phyloP scores from a whole-genome alignment of 768 basidiomycete species.

The Chalciporus pseudorubinellus region DNA sequence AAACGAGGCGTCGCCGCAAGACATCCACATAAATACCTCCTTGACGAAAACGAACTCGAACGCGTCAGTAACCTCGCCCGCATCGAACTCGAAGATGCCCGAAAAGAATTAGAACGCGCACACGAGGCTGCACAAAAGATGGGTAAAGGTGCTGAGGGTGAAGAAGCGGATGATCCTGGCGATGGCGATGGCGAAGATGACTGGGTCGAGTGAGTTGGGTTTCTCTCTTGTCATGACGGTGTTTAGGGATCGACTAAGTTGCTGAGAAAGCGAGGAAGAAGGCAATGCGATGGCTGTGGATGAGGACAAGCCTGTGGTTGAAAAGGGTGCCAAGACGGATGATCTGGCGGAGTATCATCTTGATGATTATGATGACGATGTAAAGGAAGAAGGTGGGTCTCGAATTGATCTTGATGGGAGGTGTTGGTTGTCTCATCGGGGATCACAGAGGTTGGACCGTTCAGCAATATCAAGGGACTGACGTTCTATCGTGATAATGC shows the following conservation, averaged over 20 bases:
- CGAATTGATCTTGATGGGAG: not conserved
- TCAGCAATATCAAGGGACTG: slow-evolving; percentile 94
- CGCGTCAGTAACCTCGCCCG: slow-evolving; percentile 85
- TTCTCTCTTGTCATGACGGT: slow-evolving; percentile 4
- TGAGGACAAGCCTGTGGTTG: slow-evolving; percentile 26
- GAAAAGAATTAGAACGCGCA: slow-evolving; percentile 77
- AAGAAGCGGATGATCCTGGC: slow-evolving; percentile 57
- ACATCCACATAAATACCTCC: slow-evolving; percentile 82
- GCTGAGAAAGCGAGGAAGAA: slow-evolving; percentile 43
- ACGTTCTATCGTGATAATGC: slow-evolving; percentile 88
- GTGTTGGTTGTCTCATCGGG: not conserved
- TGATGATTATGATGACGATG: slow-evolving; percentile 90
- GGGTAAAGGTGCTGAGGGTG: slow-evolving; percentile 62
- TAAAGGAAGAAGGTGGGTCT: slow-evolving; percentile 32
- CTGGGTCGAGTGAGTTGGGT: slow-evolving; percentile 85
- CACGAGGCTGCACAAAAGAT: slow-evolving; percentile 73
- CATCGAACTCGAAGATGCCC: slow-evolving; percentile 89
- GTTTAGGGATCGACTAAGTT: slow-evolving; percentile 13
- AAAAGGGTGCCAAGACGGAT: slow-evolving; percentile 42
- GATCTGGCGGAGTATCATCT: slow-evolving; percentile 87
- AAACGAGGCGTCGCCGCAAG: slow-evolving; percentile 71
- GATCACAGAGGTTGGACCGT: slow-evolving; percentile 63
- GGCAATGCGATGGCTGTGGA: slow-evolving; percentile 66
- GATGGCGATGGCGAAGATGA: slow-evolving; percentile 51
- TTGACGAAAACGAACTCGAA: slow-evolving; percentile 87